Evolutionary conservation across 495 filamentous ascomycete genomes (phyloP).

Genomic region (Bathelium albidoporum): DNA sequence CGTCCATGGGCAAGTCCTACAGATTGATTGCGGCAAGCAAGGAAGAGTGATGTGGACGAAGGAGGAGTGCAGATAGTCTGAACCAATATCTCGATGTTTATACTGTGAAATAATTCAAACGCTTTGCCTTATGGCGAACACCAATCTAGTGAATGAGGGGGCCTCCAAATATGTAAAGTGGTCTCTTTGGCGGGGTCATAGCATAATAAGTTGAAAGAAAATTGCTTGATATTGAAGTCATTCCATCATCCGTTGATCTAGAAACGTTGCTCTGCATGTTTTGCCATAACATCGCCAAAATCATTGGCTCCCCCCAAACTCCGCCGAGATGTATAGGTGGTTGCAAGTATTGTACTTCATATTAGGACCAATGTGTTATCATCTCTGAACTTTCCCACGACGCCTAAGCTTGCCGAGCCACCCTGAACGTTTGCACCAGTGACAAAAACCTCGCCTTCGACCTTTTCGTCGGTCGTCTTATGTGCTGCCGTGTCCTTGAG

Average conservation of each 20-base stretch:
- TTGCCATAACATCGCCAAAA: not conserved
- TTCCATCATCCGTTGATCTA: not conserved
- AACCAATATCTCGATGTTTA: not conserved
- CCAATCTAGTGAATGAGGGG: not conserved
- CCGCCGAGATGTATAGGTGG: not conserved
- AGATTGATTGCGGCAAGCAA: conserved; percentile 35
- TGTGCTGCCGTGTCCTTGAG: not conserved
- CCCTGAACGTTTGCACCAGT: not conserved
- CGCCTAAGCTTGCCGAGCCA: not conserved
- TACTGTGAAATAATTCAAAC: not conserved
- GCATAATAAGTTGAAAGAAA: not conserved
- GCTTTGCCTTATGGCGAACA: not conserved
- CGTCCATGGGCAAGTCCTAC: conserved; percentile 33
- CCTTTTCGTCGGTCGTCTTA: not conserved
- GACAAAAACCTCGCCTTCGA: not conserved
- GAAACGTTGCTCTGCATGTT: not conserved
- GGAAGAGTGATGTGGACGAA: conserved; percentile 34
- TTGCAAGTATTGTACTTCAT: not conserved
- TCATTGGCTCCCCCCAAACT: not conserved
- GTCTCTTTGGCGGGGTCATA: not conserved
- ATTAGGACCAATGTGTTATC: not conserved
- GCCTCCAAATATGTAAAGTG: not conserved
- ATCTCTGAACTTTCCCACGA: not conserved
- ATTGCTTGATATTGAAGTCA: not conserved
- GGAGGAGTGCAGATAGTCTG: conserved; percentile 17